A percentile compares a stretch with the other conserved stretches of the same genome.
phyloP scores from a whole-genome alignment of 371 early-diverging fungal genomes.

The Mucor velutinosus region DNA sequence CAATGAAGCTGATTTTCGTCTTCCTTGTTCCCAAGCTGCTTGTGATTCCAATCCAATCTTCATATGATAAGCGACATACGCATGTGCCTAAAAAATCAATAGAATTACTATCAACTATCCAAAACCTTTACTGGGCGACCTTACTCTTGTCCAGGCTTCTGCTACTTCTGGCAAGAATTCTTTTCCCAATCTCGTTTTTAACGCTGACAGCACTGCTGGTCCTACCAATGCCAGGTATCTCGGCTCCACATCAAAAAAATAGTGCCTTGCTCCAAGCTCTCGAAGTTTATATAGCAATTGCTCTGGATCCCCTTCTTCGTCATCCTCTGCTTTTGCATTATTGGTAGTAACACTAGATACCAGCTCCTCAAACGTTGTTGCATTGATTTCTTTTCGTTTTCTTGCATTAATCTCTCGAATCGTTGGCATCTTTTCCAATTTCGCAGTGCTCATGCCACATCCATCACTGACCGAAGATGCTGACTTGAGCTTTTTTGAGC shows the following conservation, averaged over 20 bases:
- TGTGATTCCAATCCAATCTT: constrained; percentile 38
- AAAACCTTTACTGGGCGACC: not conserved
- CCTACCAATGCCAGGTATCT: constrained; percentile 38
- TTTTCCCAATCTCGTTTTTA: constrained; percentile 33
- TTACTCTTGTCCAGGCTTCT: constrained; percentile 45
- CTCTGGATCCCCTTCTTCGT: constrained; percentile 35
- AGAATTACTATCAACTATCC: not conserved
- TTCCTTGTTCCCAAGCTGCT: constrained; percentile 36
- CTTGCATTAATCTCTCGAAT: constrained; percentile 37
- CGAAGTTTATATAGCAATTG: constrained; percentile 21
- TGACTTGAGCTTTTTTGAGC: constrained; percentile 4
- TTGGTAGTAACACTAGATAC: not conserved
- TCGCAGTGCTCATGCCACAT: constrained; percentile 27
- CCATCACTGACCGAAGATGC: not conserved
- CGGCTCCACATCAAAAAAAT: constrained; percentile 36
- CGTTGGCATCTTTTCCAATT: constrained; percentile 19
- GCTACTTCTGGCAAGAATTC: constrained; percentile 43
- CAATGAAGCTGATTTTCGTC: not conserved
- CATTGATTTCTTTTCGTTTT: constrained; percentile 16
- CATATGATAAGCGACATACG: constrained; percentile 43
- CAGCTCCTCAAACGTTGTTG: not conserved
- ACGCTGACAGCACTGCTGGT: constrained; percentile 39
- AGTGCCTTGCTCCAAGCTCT: constrained; percentile 48
- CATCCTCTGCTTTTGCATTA: not conserved
- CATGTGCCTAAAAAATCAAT: constrained; percentile 25